Evolutionary conservation across 2,329 filamentous ascomycete species (phyloP), one percentile per base, ranked within the genome.

Genomic region (Alternaria infectoria): DNA sequence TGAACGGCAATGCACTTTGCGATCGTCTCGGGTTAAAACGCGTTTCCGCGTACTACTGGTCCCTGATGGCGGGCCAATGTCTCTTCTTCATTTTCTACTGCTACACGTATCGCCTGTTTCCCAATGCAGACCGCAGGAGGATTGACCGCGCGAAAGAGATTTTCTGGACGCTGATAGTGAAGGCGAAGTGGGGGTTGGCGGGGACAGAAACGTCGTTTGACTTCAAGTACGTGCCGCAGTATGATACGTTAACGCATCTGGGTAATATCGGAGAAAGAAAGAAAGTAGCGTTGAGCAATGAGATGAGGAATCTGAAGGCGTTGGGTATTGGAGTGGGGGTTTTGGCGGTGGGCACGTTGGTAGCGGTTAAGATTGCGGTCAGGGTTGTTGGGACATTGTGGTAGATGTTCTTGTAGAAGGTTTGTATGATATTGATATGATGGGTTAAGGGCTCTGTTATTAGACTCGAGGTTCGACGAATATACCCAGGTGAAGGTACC

Each of bases 201-300:
- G 83, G 90, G 0, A 82, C 85, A 50, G 85, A 89, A 70, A 87
- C 86, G 2, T 83, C 81, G 9, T 93, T 93, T 72, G 87, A 90
- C 19, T 91, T 93, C 79, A 90, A 93, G 74, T 91, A 91, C 72
- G 82, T 91, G 10, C 90, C 90, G 0, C 81, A 86, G 67, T 84
- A 85, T 54, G 74, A 80, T 54, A 86, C 84, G 9, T 78, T 83
- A 12, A 87, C 85, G 5, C 80, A 83, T 50, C 77, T 85, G 77
- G 82, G 82, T 2, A 77, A 82, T 63, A 76, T 78, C 51, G 74
- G 79, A 45, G 79, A 81, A 66, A 77, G 80, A 28, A 78, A 80
- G 71, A 58, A 79, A 12, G 71, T 72, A 40, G 74, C 72, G 36
- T 79, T 77, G 6, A 71, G 67, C 49, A 77, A 85, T 13, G 85